Percentiles rank a stretch among this genome's conserved stretches.
Conservation (phyloP, 2,329 filamentous ascomycete genomes). For the Penicillium sp. region DNA sequence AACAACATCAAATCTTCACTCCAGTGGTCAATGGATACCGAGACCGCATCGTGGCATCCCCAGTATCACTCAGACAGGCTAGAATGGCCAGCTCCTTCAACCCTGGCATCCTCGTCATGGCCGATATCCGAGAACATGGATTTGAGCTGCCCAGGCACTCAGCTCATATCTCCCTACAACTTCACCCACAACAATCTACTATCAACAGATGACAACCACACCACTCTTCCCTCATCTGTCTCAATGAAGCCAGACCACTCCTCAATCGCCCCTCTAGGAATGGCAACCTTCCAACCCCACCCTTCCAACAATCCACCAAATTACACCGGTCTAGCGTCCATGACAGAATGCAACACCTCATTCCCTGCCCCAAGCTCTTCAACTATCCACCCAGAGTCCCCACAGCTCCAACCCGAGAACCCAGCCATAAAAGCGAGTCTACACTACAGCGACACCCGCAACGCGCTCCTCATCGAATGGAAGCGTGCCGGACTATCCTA, state of each 20-base stretch:
- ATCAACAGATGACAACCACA: neutral
- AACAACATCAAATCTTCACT: neutral
- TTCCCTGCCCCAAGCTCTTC: neutral
- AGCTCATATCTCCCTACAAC: neutral
- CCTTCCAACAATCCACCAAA: neutral
- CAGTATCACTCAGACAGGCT: neutral
- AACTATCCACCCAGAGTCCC: slow-evolving; percentile 1
- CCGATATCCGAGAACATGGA: neutral
- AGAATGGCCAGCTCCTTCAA: neutral
- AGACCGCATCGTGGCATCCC: neutral
- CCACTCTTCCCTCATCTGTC: neutral
- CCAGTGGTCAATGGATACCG: neutral
- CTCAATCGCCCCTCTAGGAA: neutral
- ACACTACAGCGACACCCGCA: slow-evolving; percentile 36
- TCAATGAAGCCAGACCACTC: neutral
- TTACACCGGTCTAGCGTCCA: neutral
- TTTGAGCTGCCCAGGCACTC: neutral
- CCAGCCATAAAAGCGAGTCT: slow-evolving; percentile 15
- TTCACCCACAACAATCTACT: neutral
- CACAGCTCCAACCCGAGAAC: neutral
- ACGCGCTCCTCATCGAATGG: slow-evolving; percentile 49
- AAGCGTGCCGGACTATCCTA: slow-evolving; percentile 53
- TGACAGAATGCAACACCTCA: neutral
- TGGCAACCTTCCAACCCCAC: neutral
- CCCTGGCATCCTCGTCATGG: neutral